Conservation (phyloP, 1,284 basidiomycete species). For the Moesziomyces sp. region DNA sequence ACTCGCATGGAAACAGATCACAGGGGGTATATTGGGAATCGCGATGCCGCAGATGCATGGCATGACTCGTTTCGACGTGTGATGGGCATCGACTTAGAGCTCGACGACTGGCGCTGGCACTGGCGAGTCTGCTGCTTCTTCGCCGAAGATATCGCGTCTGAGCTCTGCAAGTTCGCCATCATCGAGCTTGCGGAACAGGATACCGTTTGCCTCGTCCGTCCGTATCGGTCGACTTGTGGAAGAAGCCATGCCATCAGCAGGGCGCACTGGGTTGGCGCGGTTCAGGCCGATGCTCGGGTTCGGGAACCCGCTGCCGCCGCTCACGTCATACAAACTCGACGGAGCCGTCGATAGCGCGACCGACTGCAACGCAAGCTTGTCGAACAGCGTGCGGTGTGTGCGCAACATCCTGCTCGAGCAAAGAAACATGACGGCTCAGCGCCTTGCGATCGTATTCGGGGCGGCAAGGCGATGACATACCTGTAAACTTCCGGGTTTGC, state of each 20-base stretch:
- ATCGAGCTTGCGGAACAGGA: slow-evolving; percentile 31
- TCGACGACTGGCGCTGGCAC: not conserved
- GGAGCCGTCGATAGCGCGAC: slow-evolving; percentile 48
- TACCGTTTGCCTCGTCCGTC: slow-evolving; percentile 37
- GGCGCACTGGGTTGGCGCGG: slow-evolving; percentile 4
- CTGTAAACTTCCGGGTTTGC: slow-evolving; percentile 47
- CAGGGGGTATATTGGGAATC: not conserved
- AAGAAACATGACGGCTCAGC: too few relatives aligned
- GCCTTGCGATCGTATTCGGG: too few relatives aligned
- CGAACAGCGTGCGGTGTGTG: slow-evolving; percentile 40
- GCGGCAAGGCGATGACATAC: not conserved
- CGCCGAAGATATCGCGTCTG: slow-evolving; percentile 36
- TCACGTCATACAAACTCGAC: slow-evolving; percentile 46
- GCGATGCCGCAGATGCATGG: not conserved
- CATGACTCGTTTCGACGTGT: not conserved
- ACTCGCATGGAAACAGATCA: not conserved
- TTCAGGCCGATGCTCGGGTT: slow-evolving; percentile 38
- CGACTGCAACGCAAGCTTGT: slow-evolving; percentile 53
- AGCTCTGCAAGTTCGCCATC: slow-evolving; percentile 16
- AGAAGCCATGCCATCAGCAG: not conserved
- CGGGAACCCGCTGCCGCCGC: slow-evolving; percentile 46
- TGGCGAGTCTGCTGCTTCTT: slow-evolving; percentile 5
- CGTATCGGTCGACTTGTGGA: slow-evolving; percentile 3
- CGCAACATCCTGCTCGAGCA: slow-evolving; percentile 26
- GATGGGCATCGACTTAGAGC: not conserved